These are phyloP conservation scores for Diversispora eburnea DNA, from an alignment of 192 early-diverging fungal genomes.

Conservation along the genomic window DNA sequence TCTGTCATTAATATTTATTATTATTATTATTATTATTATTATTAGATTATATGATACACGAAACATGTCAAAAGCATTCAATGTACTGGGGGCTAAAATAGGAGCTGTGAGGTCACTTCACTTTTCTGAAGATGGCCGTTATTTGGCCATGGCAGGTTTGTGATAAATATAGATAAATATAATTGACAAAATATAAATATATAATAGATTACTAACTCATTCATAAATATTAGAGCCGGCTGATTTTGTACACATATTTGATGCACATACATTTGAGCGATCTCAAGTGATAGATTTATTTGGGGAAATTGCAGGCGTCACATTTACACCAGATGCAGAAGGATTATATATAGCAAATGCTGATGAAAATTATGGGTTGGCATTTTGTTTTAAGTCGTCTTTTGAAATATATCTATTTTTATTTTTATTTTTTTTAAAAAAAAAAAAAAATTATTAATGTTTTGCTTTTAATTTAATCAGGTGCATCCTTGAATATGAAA, in stretches of 20 bases:
- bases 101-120: constrained; percentile 60
- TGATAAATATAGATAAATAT: not conserved
- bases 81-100: constrained; percentile 46
- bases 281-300: constrained; percentile 68
- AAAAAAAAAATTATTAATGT: not conserved
- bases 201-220: too few species aligned
- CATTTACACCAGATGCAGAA: constrained; percentile 52
- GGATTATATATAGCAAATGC: constrained; percentile 56
- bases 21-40: constrained; percentile 26
- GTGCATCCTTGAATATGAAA: constrained; percentile 22
- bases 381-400: not conserved
- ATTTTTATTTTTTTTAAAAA: too few species aligned
- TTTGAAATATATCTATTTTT: not conserved
- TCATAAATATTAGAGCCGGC: constrained; percentile 41
- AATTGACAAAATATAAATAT: not conserved
- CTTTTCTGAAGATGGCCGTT: constrained; percentile 53
- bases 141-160: constrained; percentile 53
- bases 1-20: too few species aligned
- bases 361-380: constrained; percentile 39
- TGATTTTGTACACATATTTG: constrained; percentile 67
- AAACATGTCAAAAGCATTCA: constrained; percentile 49
- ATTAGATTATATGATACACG: constrained; percentile 64
- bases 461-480: not conserved
- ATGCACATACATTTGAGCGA: constrained; percentile 35
- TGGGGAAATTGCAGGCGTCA: constrained; percentile 66